Percentiles rank a stretch among this genome's conserved stretches.
Conservation (phyloP, 2,329 filamentous ascomycete species). For the Aureobasidium sp. region DNA sequence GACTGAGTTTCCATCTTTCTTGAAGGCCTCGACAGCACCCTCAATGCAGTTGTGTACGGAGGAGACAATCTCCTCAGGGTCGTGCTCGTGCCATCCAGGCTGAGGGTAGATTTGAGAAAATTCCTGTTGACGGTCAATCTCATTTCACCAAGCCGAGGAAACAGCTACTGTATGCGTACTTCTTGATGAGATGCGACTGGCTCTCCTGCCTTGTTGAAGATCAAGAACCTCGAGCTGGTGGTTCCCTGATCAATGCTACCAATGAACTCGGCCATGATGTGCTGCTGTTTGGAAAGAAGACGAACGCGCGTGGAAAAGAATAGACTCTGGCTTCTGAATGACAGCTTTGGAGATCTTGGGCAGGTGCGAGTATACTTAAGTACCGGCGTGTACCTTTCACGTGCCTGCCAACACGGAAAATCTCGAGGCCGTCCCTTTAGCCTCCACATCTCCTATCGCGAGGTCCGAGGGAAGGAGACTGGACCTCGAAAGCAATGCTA, state of each 20-base stretch:
- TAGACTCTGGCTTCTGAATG: not conserved
- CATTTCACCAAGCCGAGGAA: not conserved
- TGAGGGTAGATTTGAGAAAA: slow-evolving; percentile 78
- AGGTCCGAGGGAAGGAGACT: slow-evolving; percentile 2
- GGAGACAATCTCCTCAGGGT: slow-evolving; percentile 65
- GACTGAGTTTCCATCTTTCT: slow-evolving; percentile 57
- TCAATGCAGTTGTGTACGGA: slow-evolving; percentile 76
- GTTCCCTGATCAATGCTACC: slow-evolving; percentile 88
- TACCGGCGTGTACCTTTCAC: not conserved
- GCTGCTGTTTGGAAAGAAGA: not conserved
- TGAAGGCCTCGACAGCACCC: slow-evolving; percentile 62
- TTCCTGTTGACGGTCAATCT: slow-evolving; percentile 36
- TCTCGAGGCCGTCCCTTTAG: slow-evolving; percentile 3
- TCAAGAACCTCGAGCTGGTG: slow-evolving; percentile 80
- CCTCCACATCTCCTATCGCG: slow-evolving; percentile 6
- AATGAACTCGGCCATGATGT: slow-evolving; percentile 47
- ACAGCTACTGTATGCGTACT: not conserved
- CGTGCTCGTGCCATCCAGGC: slow-evolving; percentile 90
- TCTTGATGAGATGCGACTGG: slow-evolving; percentile 78
- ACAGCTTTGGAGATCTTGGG: slow-evolving; percentile 6
- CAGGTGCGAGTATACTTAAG: slow-evolving; percentile 11
- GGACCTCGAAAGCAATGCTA: slow-evolving; percentile 1
- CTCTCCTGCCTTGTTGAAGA: slow-evolving; percentile 73
- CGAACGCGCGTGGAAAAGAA: not conserved
- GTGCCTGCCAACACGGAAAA: slow-evolving; percentile 8